Evolutionary conservation across 176 grass and related monocot genomes (phyloP), one percentile per base, ranked within the genome.

Genomic region (Elymus sibiricus): DNA sequence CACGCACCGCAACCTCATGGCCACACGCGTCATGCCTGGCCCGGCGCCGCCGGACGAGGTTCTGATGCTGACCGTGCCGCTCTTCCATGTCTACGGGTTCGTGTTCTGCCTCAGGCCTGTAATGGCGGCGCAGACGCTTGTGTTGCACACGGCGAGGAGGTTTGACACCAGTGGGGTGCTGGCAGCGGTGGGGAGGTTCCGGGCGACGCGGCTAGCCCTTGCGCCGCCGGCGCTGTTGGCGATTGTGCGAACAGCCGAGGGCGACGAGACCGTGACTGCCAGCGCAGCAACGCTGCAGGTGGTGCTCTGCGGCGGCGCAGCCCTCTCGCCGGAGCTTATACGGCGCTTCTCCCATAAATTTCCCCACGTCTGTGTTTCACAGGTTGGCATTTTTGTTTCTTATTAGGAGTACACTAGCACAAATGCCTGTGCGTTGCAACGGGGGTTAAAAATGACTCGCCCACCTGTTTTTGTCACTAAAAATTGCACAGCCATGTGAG

Each of bases 1-100:
- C 10, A 85, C 85, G 24, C 89, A 91, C 70, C 70, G 90, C 37
- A 91, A 91, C 77, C 22, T 91, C 81, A 72, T 91, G 7, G 6
- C 46, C 21, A 11, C 35, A 16, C 27, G 35, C 27, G 28, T 56
- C 26, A 10, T 74, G 65, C 26, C 32, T 9, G 75, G 17, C 19
- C 5, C 16, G 21, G 5, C 35, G 24, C 44, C 11, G 24, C 21
- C 16, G 11, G 24, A 27, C 9, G 24, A 60, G n/a, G 72, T 82
- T 35, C 6, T 82, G 7, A 26, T 90, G 78, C 47, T 90, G 24
- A 67, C 78, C 82, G 88, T 93, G 73, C 85, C 91, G 9, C 7
- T 93, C 5, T 93, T 93, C 82, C 91, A 93, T 5, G 4, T 76
- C 2, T 93, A 88, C n/a, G 91, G 91, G 3, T 90, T 93, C 73